Evolutionary conservation across 192 early-diverging fungal species (phyloP).

Genomic region (Coemansia sp.): DNA sequence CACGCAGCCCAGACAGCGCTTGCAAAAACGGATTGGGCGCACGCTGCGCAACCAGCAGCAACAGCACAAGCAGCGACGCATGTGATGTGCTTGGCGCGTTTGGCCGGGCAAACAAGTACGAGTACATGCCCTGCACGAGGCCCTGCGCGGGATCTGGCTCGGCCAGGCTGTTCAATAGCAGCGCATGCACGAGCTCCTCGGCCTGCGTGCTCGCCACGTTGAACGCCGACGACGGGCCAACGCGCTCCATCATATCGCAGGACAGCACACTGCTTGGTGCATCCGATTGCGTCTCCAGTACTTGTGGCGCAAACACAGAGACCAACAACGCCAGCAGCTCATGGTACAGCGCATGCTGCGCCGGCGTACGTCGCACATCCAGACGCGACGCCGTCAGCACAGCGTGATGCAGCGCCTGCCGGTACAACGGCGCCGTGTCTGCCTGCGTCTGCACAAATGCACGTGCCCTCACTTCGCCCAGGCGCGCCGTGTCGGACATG

Average conservation of each 20-base stretch:
- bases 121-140: constrained; percentile 45
- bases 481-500: too few relatives aligned
- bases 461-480: constrained; percentile 35
- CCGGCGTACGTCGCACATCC: constrained; percentile 30
- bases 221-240: constrained; percentile 39
- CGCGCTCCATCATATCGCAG: constrained; percentile 20
- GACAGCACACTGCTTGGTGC: constrained; percentile 10
- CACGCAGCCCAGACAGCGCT: constrained; percentile 20
- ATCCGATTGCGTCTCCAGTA: neutral
- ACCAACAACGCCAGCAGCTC: constrained; percentile 31
- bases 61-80: constrained; percentile 31
- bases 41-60: constrained; percentile 33
- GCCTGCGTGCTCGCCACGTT: constrained; percentile 39
- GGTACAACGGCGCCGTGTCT: constrained; percentile 26
- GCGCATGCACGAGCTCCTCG: constrained; percentile 19
- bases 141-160: constrained; percentile 29
- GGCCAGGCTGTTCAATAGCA: constrained; percentile 30
- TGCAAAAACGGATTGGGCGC: constrained; percentile 25
- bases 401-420: constrained; percentile 39
- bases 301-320: constrained; percentile 33
- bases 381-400: constrained; percentile 35
- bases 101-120: constrained; percentile 43
- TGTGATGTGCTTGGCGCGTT: constrained; percentile 22
- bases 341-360: constrained; percentile 25
- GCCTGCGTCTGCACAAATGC: constrained; percentile 43